Evolutionary conservation across 768 basidiomycete genomes (phyloP).

Genomic region (Lactifluus piperatus): DNA sequence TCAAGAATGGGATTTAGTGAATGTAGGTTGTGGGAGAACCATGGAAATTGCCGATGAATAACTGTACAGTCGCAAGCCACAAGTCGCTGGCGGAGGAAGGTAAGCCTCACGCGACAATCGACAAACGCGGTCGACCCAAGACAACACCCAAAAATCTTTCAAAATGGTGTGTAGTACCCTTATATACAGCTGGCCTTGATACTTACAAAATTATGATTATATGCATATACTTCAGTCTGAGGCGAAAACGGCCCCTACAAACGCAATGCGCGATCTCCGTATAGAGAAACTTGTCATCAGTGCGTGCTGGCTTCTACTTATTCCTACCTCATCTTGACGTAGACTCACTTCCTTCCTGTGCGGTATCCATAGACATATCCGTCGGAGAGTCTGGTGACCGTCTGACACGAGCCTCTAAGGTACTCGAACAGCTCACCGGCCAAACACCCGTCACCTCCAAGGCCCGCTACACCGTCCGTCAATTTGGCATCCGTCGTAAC

Average conservation of each 20-base stretch:
- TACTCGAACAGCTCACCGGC: constrained; percentile 7
- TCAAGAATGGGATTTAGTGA: background rate
- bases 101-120: background rate
- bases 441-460: constrained; percentile 60
- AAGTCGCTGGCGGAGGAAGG: background rate
- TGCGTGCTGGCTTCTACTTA: background rate
- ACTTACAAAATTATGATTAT: no score
- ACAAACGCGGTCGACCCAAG: background rate
- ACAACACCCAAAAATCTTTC: background rate
- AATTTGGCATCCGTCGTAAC: constrained; percentile 99
- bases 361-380: constrained; percentile 75
- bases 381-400: constrained; percentile 61
- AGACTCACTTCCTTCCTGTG: constrained; percentile 86
- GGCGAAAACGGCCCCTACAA: constrained; percentile 78
- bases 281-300: constrained; percentile 6
- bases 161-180: background rate
- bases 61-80: constrained; percentile 3
- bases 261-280: constrained; percentile 38
- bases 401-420: constrained; percentile 7
- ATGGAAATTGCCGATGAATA: background rate
- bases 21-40: background rate
- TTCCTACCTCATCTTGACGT: constrained; percentile 74
- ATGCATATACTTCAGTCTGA: constrained; percentile 49
- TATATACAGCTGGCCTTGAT: no score
- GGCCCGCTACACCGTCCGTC: constrained; percentile 98